Percentiles rank a stretch among this genome's conserved stretches.
phyloP scores from a whole-genome alignment of 345 rosid species.

The Pistacia atlantica region DNA sequence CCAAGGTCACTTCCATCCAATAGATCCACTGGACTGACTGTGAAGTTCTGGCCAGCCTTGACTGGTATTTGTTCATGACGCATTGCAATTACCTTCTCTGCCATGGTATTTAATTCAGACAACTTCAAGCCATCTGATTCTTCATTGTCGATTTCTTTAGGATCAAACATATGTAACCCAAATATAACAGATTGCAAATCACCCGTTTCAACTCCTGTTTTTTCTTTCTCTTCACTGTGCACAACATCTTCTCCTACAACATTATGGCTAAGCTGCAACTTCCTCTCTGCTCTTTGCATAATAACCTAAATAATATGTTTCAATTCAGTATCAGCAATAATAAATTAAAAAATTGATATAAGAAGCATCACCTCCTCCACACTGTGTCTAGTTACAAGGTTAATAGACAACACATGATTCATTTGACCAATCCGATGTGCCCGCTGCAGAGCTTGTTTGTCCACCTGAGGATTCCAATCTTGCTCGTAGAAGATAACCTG shows the following conservation, averaged over 20 bases:
- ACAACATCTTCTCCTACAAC: slow-evolving; percentile 58
- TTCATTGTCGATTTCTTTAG: slow-evolving; percentile 38
- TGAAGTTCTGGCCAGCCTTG: slow-evolving; percentile 52
- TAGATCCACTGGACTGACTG: slow-evolving; percentile 43
- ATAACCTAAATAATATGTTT: slow-evolving; percentile 52
- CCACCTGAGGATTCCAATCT: slow-evolving; percentile 98
- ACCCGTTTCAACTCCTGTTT: slow-evolving; percentile 42
- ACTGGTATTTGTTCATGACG: slow-evolving; percentile 43
- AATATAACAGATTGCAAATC: slow-evolving; percentile 71
- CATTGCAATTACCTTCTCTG: slow-evolving; percentile 63
- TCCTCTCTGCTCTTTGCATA: slow-evolving; percentile 76
- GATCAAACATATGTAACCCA: slow-evolving; percentile 77
- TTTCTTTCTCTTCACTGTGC: slow-evolving; percentile 50
- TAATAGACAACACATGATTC: slow-evolving; percentile 81
- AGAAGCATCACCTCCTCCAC: slow-evolving; percentile 70
- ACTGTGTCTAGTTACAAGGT: slow-evolving; percentile 62
- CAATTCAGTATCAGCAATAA: slow-evolving; percentile 5
- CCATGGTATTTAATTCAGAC: slow-evolving; percentile 60
- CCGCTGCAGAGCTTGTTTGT: slow-evolving; percentile 90
- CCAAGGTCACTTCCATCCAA: slow-evolving; percentile 21
- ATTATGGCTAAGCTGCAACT: slow-evolving; percentile 76
- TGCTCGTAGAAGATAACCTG: slow-evolving; percentile 93
- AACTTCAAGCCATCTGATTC: slow-evolving; percentile 46
- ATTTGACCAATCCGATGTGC: slow-evolving; percentile 93
- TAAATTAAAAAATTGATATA: slow-evolving; percentile 5